phyloP scores from a whole-genome alignment of 2,329 filamentous ascomycete species.

The Aureobasidium pullulans region DNA sequence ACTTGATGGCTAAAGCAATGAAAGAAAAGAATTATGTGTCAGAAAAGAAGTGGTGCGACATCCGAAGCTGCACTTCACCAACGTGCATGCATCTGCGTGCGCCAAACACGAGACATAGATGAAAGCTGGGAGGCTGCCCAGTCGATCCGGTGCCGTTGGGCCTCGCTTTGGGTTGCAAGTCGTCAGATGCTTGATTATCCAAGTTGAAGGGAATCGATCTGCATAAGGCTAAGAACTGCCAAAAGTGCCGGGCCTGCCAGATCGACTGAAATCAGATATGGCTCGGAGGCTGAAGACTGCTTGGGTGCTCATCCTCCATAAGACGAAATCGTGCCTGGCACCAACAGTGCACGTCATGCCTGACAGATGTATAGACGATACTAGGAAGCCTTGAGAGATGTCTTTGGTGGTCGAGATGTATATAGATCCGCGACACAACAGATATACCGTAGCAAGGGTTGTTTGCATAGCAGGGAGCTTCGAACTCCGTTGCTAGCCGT shows the following conservation, averaged over 20 bases:
- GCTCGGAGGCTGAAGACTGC: neutral
- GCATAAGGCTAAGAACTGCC: neutral
- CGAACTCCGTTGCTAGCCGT: conserved; percentile 6
- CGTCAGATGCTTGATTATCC: neutral
- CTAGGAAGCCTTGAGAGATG: neutral
- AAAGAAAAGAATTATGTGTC: neutral
- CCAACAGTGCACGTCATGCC: neutral
- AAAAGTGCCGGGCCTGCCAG: neutral
- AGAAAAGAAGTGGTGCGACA: neutral
- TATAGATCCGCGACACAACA: neutral
- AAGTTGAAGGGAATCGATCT: neutral
- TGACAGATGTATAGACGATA: neutral
- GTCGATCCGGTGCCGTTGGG: neutral
- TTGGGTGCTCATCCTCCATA: too few species aligned
- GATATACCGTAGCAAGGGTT: neutral
- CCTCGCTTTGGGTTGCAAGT: neutral
- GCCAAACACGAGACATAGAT: neutral
- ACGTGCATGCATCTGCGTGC: neutral
- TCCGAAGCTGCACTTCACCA: neutral
- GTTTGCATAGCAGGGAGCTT: conserved; percentile 6
- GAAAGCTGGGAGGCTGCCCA: neutral
- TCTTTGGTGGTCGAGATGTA: neutral
- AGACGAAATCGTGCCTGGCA: neutral
- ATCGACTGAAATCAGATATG: neutral
- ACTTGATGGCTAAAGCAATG: neutral